phyloP scores from a whole-genome alignment of 345 rosid genomes.

The Raphanus raphanistrum region DNA sequence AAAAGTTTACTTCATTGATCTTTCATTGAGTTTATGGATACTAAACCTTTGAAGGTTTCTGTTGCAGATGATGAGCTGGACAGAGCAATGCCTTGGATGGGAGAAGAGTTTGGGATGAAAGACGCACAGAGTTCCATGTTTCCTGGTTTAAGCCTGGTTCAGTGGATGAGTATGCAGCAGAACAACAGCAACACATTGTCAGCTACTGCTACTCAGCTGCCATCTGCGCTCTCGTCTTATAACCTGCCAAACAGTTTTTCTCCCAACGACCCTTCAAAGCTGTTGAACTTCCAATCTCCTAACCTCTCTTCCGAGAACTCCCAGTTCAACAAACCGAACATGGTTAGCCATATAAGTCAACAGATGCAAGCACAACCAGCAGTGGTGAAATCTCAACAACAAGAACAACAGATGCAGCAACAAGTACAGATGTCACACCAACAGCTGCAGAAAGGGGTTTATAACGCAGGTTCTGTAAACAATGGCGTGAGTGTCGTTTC shows the following conservation, averaged over 20 bases:
- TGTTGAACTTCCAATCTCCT: conserved; percentile 80
- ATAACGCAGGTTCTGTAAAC: conserved; percentile 41
- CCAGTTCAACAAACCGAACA: conserved; percentile 66
- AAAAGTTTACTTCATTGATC: conserved; percentile 7
- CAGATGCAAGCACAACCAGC: conserved; percentile 54
- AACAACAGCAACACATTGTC: conserved; percentile 48
- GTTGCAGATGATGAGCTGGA: conserved; percentile 83
- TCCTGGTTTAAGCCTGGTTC: conserved; percentile 90
- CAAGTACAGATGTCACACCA: conserved; percentile 46
- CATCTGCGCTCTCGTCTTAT: conserved; percentile 40
- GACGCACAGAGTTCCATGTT: conserved; percentile 71
- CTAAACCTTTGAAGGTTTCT: conserved; percentile 31
- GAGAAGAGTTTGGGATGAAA: conserved; percentile 89
- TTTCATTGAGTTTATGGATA: conserved; percentile 1
- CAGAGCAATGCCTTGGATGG: conserved; percentile 94
- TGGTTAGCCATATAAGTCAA: conserved; percentile 55
- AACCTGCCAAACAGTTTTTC: conserved; percentile 58
- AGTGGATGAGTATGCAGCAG: conserved; percentile 99
- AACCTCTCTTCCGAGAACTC: conserved; percentile 48
- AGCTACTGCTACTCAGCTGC: conserved; percentile 53
- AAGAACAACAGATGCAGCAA: conserved; percentile 56
- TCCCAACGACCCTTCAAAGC: conserved; percentile 76
- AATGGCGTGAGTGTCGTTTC: conserved; percentile 45
- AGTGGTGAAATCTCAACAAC: conserved; percentile 69
- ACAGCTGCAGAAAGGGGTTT: conserved; percentile 41